A percentile compares a stretch with the other conserved stretches of the same genome.
Evolutionary conservation across 2,329 filamentous ascomycete genomes (phyloP).

Genomic region (Ceratocystis alfenasii): DNA sequence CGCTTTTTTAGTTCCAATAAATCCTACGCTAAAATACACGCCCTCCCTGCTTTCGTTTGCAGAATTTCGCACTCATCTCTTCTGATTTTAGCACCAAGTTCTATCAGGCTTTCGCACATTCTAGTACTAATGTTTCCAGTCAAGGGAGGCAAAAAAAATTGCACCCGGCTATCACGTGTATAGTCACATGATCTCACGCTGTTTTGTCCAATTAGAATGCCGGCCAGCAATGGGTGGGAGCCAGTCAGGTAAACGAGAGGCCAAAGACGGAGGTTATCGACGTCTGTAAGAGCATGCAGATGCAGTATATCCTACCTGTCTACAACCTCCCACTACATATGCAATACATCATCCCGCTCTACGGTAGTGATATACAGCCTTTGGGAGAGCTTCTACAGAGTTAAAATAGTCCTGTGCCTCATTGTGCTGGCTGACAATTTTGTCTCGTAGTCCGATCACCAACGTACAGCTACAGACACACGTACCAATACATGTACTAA

Average conservation of each 20-base stretch:
- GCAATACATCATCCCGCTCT: not conserved
- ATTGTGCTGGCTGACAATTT: not conserved
- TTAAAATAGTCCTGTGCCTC: not conserved
- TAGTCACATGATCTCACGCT: not conserved
- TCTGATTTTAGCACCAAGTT: not conserved
- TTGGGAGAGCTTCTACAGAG: too few species aligned
- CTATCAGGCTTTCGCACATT: not conserved
- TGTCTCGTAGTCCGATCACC: not conserved
- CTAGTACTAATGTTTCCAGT: too few species aligned
- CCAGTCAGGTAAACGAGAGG: not conserved
- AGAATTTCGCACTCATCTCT: conserved; percentile 13
- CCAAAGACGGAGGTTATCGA: not conserved
- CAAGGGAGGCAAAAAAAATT: too few species aligned
- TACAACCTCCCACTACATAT: not conserved
- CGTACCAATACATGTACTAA: not conserved
- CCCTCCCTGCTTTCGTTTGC: not conserved
- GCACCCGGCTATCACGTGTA: not conserved
- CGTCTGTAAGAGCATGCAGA: not conserved
- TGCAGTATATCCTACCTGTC: not conserved
- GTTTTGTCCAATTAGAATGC: not conserved
- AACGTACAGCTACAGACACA: not conserved
- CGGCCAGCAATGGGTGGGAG: not conserved
- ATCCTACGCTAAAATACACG: not conserved
- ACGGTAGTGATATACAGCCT: not conserved
- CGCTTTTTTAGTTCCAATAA: conserved; percentile 9